phyloP scores from a whole-genome alignment of 1,284 basidiomycete genomes.

The Pseudomicrostroma phylloplanum region DNA sequence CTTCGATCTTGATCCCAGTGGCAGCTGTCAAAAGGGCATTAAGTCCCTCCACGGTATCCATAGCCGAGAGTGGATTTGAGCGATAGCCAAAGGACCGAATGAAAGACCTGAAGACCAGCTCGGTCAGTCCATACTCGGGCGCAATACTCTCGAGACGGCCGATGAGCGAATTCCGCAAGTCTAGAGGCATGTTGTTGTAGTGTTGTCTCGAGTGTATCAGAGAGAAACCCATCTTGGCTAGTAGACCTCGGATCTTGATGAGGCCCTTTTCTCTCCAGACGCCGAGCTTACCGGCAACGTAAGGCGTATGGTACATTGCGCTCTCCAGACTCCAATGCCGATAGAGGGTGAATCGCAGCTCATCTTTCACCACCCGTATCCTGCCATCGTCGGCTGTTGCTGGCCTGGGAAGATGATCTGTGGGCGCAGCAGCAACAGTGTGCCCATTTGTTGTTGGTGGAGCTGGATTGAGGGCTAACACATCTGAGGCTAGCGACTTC shows the following conservation, averaged over 20 bases:
- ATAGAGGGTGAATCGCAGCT: slow-evolving; percentile 75
- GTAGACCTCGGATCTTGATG: slow-evolving; percentile 77
- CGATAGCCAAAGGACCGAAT: slow-evolving; percentile 83
- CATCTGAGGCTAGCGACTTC: slow-evolving; percentile 35
- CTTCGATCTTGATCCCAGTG: slow-evolving; percentile 77
- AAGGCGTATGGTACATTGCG: slow-evolving; percentile 93
- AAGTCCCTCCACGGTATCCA: slow-evolving; percentile 86
- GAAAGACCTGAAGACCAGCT: slow-evolving; percentile 88
- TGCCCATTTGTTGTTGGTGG: not conserved
- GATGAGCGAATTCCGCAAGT: slow-evolving; percentile 76
- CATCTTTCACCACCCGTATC: slow-evolving; percentile 34
- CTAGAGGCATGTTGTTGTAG: slow-evolving; percentile 92
- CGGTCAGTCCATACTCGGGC: slow-evolving; percentile 92
- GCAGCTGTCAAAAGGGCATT: slow-evolving; percentile 84
- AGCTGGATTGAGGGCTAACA: slow-evolving; percentile 26
- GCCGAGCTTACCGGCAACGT: slow-evolving; percentile 87
- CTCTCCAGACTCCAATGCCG: slow-evolving; percentile 97
- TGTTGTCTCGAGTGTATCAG: slow-evolving; percentile 86
- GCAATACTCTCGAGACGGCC: slow-evolving; percentile 80
- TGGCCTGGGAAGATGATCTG: slow-evolving; percentile 10
- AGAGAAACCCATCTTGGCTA: slow-evolving; percentile 99
- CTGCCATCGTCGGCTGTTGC: slow-evolving; percentile 38
- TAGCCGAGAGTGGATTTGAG: slow-evolving; percentile 76
- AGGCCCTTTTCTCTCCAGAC: slow-evolving; percentile 92
- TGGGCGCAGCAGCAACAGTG: not conserved